Evolutionary conservation across 306 rosid species (phyloP).

Genomic region (Boehmeria nivea): DNA sequence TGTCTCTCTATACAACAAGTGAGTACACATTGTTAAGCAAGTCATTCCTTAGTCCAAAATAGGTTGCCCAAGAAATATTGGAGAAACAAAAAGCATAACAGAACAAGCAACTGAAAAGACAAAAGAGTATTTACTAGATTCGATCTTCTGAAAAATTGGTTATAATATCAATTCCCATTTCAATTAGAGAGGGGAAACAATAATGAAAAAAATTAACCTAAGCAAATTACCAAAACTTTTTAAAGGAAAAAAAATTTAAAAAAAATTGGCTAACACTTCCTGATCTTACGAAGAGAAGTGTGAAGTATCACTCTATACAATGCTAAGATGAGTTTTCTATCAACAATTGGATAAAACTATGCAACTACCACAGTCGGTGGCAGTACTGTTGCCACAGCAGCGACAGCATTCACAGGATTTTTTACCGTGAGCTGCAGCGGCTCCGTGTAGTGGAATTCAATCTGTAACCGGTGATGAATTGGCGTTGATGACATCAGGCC

Average conservation of each 20-base stretch:
- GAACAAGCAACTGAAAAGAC: no score
- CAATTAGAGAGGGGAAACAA: no score
- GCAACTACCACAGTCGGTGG: slow-evolving; percentile 3
- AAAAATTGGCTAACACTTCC: no score
- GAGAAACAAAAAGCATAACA: no score
- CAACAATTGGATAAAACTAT: neutral
- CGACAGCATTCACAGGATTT: slow-evolving; percentile 3
- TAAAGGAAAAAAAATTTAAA: neutral
- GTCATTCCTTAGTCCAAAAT: no score
- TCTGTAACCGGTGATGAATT: slow-evolving; percentile 34
- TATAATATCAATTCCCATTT: no score
- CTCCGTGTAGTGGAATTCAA: slow-evolving; percentile 30
- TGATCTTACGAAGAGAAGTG: neutral
- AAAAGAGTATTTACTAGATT: no score
- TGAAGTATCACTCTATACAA: neutral
- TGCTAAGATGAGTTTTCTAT: neutral
- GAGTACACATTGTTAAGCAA: no score
- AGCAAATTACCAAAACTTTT: neutral
- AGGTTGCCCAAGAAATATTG: no score
- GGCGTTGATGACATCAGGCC: slow-evolving; percentile 23
- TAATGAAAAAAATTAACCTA: neutral
- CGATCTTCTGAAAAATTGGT: neutral
- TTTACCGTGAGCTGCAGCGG: slow-evolving; percentile 1
- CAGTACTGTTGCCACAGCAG: slow-evolving; percentile 13
- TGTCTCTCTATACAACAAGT: no score